Conservation (phyloP, 202 grass and related monocot species). For the Saccharum hybrid region DNA sequence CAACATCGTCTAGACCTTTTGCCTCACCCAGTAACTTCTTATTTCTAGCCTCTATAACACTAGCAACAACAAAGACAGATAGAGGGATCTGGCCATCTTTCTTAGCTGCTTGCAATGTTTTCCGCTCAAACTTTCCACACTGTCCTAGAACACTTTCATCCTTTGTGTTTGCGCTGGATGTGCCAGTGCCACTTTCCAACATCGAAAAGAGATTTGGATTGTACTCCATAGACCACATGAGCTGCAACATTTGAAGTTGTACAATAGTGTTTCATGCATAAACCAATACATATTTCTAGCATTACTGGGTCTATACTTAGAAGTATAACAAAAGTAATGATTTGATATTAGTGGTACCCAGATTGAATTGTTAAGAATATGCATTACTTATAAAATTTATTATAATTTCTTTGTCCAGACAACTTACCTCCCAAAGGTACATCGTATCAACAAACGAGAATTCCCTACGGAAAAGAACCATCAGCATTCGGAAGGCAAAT, state of each 20-base stretch:
- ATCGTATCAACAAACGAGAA: slow-evolving; percentile 95
- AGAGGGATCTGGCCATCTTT: slow-evolving; percentile 62
- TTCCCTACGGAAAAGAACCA: slow-evolving; percentile 98
- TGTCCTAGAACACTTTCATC: slow-evolving; percentile 64
- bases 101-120: slow-evolving; percentile 56
- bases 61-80: slow-evolving; percentile 86
- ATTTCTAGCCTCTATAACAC: slow-evolving; percentile 85
- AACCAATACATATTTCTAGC: slow-evolving; percentile 23
- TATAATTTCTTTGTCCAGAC: not conserved
- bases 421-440: slow-evolving; percentile 99
- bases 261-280: slow-evolving; percentile 10
- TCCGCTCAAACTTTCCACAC: slow-evolving; percentile 85
- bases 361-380: slow-evolving; percentile 17
- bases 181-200: slow-evolving; percentile 56
- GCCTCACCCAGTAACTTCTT: slow-evolving; percentile 70
- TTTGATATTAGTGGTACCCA: not conserved
- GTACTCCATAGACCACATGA: slow-evolving; percentile 99
- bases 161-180: slow-evolving; percentile 39
- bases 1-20: slow-evolving; percentile 90
- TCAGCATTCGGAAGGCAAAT: slow-evolving; percentile 98
- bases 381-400: not conserved
- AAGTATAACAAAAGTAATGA: slow-evolving; percentile 22
- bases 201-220: slow-evolving; percentile 82
- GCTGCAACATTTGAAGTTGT: slow-evolving; percentile 64
- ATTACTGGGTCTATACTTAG: not conserved